These are phyloP conservation scores for Hortiboletus campestris DNA, from an alignment of 768 basidiomycete genomes.

Conservation along the genomic window DNA sequence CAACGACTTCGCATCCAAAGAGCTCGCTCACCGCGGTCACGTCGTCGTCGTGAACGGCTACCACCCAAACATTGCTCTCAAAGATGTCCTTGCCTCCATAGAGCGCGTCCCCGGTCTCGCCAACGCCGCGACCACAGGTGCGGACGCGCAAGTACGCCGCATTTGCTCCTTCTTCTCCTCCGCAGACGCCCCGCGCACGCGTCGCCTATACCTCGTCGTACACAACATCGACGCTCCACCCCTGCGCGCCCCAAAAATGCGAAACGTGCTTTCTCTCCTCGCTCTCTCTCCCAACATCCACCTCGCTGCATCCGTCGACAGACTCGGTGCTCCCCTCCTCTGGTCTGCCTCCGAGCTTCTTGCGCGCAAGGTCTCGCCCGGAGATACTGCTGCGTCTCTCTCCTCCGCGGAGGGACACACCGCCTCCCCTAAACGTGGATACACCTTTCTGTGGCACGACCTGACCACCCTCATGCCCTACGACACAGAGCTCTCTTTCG, in stretches of 20 bases:
- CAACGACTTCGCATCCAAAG: constrained; percentile 66
- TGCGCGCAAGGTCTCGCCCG: constrained; percentile 42
- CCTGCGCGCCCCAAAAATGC: constrained; percentile 62
- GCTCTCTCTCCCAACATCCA: constrained; percentile 76
- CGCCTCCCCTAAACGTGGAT: constrained; percentile 43
- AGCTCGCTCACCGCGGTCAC: constrained; percentile 59
- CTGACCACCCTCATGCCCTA: constrained; percentile 83
- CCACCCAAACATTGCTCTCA: constrained; percentile 63
- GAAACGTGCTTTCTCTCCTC: constrained; percentile 67
- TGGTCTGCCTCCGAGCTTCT: constrained; percentile 71
- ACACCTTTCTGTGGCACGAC: constrained; percentile 86
- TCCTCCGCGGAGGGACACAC: neutral
- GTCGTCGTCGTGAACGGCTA: constrained; percentile 80
- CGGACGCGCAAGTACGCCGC: constrained; percentile 63
- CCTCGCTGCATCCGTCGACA: constrained; percentile 82
- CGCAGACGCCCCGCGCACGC: constrained; percentile 23
- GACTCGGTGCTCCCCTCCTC: constrained; percentile 78
- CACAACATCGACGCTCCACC: constrained; percentile 86
- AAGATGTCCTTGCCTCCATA: constrained; percentile 64
- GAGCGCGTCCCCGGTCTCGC: constrained; percentile 36
- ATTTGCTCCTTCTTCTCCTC: constrained; percentile 65
- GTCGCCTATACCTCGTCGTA: constrained; percentile 71
- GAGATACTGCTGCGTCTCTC: neutral
- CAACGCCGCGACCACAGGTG: constrained; percentile 18
- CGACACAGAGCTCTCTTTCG: constrained; percentile 69